These are phyloP conservation scores for Filosporella fistucella DNA, from an alignment of 495 filamentous ascomycete species.

Conservation along the genomic window DNA sequence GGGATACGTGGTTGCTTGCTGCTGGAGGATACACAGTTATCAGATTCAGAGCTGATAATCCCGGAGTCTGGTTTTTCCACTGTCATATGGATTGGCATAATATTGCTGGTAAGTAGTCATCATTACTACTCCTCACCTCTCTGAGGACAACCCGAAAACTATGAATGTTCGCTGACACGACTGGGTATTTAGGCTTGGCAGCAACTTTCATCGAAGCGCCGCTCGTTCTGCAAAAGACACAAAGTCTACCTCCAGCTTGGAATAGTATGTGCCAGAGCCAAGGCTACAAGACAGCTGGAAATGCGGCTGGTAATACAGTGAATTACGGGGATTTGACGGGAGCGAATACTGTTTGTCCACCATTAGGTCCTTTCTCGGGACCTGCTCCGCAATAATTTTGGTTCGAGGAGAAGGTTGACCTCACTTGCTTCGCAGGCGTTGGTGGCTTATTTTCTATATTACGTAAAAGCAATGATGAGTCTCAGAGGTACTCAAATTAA, in stretches of 20 bases:
- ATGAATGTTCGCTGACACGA: no score
- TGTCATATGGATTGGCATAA: conserved; percentile 79
- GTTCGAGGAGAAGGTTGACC: no score
- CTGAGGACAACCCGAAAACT: neutral
- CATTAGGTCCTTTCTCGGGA: no score
- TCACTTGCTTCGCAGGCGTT: no score
- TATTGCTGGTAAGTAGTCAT: conserved; percentile 23
- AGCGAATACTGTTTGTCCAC: no score
- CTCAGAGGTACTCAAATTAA: no score
- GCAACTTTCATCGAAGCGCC: conserved; percentile 45
- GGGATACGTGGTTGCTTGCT: conserved; percentile 50
- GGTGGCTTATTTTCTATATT: no score
- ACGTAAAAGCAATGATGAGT: no score
- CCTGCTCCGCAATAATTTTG: no score
- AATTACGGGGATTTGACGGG: conserved; percentile 63
- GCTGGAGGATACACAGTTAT: conserved; percentile 53
- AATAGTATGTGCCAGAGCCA: conserved; percentile 44
- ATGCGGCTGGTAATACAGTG: conserved; percentile 64
- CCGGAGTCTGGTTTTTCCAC: no score
- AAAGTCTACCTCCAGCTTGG: neutral
- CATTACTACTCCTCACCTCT: neutral
- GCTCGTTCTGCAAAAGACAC: conserved; percentile 44
- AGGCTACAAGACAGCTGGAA: conserved; percentile 48
- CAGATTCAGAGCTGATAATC: conserved; percentile 55
- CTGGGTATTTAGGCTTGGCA: conserved; percentile 15